Base-by-base conservation (phyloP, 208 protist genomes). In the Vickermania spadyakhi region DNA sequence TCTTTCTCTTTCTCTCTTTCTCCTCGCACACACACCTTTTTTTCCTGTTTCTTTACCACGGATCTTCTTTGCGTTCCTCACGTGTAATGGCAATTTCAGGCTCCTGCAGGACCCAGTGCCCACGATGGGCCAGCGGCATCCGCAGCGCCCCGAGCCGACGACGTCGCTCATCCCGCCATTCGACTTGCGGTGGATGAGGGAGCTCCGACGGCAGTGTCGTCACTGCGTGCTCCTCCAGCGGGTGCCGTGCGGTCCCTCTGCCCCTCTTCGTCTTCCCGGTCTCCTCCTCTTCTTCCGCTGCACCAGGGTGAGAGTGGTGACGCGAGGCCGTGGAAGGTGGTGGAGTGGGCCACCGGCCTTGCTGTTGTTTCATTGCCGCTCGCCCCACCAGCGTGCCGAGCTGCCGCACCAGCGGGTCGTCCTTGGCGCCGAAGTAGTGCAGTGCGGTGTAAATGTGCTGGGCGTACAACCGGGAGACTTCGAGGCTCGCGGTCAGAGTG, bases 61-160 rank as follows among this genome's bases (percentile, higher is more conserved):
- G 84, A 72, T 94, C 87, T 23, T 79, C 83, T 1, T 70, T 61
- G 14, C 87, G 73, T 52, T 91, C 87, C 22, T 63, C 68, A 2
- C 78, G 73, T n/a, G 84, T 91, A 41, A 91, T 89, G 52, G 83
- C 84, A 29, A 94, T 91, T 31, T 90, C 87, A 2, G 87, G 75
- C 51, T 94, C 87, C 36, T 85, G 87, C 67, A 94, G 64, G 26
- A 94, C 84, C 84, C 87, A 94, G 66, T 94, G 87, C 1, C 87
- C 87, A 41, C 87, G 79, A 59, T 89, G 60, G 0, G 71, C 68
- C 18, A 64, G 67, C 5, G 81, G 76, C 18, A 94, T 54, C 31
- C 71, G 59, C 13, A 91, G 53, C 31, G 82, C 81, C 22, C 75
- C 78, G 28, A 64, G 70, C 0, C 82, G 71, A 1, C 72, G 74